Conservation (phyloP, 495 filamentous ascomycete genomes). For the Achaetomiella virescens region DNA sequence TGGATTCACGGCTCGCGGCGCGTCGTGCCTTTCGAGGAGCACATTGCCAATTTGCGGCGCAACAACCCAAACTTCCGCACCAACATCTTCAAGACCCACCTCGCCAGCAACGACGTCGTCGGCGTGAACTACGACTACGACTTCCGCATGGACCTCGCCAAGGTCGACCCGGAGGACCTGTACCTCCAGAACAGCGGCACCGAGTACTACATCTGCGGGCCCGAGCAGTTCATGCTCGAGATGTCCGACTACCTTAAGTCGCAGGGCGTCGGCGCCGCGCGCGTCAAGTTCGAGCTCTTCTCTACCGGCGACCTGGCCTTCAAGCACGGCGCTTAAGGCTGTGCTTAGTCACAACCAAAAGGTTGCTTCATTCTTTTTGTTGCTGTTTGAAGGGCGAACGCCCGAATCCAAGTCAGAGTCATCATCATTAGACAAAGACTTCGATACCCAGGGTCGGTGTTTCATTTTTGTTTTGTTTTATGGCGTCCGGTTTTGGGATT, state of each 20-base stretch:
- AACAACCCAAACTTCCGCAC: constrained; percentile 31
- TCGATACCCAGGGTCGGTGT: neutral
- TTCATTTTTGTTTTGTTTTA: too few species aligned
- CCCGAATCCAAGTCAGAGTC: neutral
- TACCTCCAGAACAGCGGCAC: constrained; percentile 48
- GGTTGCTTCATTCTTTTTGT: neutral
- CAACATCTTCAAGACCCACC: constrained; percentile 38
- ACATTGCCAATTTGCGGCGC: constrained; percentile 40
- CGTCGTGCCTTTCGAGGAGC: constrained; percentile 45
- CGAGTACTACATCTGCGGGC: constrained; percentile 67
- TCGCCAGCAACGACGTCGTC: constrained; percentile 39
- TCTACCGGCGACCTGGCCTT: constrained; percentile 50
- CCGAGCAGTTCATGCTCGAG: constrained; percentile 58
- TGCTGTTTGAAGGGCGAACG: neutral
- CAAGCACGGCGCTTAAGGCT: constrained; percentile 2
- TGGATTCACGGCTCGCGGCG: constrained; percentile 58
- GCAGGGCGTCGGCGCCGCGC: constrained; percentile 46
- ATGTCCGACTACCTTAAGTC: constrained; percentile 44
- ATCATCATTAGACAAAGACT: neutral
- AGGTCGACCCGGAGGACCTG: constrained; percentile 45
- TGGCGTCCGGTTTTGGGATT: too few species aligned
- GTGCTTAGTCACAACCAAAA: too few species aligned
- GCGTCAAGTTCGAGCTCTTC: constrained; percentile 62
- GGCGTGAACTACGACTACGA: constrained; percentile 51
- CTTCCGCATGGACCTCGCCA: constrained; percentile 50